These are phyloP conservation scores for Agaricales sp. DNA, from an alignment of 1,284 basidiomycete genomes.

Conservation along the genomic window DNA sequence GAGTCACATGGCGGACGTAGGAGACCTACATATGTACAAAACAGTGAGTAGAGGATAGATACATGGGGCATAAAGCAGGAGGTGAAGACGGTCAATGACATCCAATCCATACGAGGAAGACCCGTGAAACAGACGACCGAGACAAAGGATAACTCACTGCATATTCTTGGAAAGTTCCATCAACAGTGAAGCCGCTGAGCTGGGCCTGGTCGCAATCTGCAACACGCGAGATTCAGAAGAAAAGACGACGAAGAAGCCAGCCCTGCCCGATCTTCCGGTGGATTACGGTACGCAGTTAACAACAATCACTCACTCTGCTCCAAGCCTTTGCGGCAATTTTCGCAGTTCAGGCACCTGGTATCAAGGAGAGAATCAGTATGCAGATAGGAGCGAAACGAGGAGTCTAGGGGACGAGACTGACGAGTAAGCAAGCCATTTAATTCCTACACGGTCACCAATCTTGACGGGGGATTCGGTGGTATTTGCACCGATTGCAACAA, in stretches of 20 bases:
- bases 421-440: slow-evolving; percentile 66
- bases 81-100: too few species aligned
- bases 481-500: slow-evolving; percentile 71
- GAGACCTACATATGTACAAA: slow-evolving; percentile 32
- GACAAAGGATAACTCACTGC: slow-evolving; percentile 30
- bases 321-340: neutral
- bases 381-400: too few species aligned
- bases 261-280: too few species aligned
- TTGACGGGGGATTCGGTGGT: slow-evolving; percentile 52
- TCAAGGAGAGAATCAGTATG: neutral
- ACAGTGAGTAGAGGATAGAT: neutral
- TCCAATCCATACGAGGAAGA: too few species aligned
- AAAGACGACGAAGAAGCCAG: too few species aligned
- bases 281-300: too few species aligned
- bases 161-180: slow-evolving; percentile 78
- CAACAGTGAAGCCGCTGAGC: neutral
- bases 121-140: too few species aligned
- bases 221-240: too few species aligned
- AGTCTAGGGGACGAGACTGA: neutral
- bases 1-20: slow-evolving; percentile 62
- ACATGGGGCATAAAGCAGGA: neutral
- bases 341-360: neutral
- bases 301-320: neutral
- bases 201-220: neutral
- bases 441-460: slow-evolving; percentile 75